Conservation (phyloP, 2,329 filamentous ascomycete species). For the Stachybotrys chlorohalonatus region DNA sequence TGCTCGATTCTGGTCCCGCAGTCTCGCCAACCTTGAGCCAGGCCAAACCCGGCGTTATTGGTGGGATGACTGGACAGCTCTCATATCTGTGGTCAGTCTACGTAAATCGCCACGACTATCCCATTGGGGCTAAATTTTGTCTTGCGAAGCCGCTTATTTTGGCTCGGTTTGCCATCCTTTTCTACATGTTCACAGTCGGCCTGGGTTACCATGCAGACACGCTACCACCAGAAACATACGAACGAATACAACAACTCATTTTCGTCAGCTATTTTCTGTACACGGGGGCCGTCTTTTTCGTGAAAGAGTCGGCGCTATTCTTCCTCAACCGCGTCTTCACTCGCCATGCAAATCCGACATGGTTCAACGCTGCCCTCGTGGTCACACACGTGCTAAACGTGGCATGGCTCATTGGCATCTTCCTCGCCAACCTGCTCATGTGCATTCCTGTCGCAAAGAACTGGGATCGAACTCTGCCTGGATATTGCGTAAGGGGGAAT, state of each 20-base stretch:
- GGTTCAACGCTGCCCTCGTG: background rate
- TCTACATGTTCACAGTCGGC: background rate
- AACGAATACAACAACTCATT: background rate
- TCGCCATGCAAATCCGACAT: background rate
- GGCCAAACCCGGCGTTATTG: background rate
- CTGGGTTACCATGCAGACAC: background rate
- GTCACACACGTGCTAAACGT: background rate
- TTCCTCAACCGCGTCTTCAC: constrained; percentile 1
- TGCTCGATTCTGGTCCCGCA: background rate
- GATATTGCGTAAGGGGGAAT: background rate
- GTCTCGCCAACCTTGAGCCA: background rate
- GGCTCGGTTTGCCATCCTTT: background rate
- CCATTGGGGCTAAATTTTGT: background rate
- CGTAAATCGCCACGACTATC: background rate
- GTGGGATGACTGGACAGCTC: background rate
- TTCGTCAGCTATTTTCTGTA: background rate
- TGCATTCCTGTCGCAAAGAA: constrained; percentile 2
- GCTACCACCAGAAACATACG: background rate
- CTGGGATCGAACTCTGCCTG: background rate
- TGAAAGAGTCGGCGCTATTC: background rate
- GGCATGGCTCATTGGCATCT: constrained; percentile 1
- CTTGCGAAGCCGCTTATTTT: background rate
- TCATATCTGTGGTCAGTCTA: background rate
- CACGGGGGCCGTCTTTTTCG: background rate
- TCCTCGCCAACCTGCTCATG: background rate